Evolutionary conservation across 805 yeast genomes (phyloP), one percentile per base, ranked within the genome.

Genomic region (Teunomyces cretensis): DNA sequence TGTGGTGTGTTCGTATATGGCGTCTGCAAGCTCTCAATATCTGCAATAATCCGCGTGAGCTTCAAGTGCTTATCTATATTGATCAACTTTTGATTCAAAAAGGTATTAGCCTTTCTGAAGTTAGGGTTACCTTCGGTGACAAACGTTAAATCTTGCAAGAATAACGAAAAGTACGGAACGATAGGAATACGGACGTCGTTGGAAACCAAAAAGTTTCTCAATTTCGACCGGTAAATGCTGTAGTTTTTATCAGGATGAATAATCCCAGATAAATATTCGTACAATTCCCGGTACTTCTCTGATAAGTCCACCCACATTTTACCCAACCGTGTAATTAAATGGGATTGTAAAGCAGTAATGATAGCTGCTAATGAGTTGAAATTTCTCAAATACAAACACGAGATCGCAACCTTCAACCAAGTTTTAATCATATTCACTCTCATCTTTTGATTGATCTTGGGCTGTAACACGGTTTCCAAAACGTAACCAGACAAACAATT

Each of bases 101-200:
- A 79, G 5, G 70, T 76, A 49, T 81, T 79, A 4, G 84, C 82
- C 48, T 73, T 78, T 58, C 91, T 72, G 59, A 70, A 82, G 54
- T 80, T 83, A 32, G 85, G 76, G 58, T 86, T 86, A n/a, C 94
- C 92, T 53, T 87, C 95, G 42, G 82, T 77, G n/a, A 86, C 80
- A 65, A 86, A 86, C 0, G 91, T 86, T 55, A 87, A 70, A 63
- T 87, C 96, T 63, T 85, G 94, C 37, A 87, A 67, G 60, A 84
- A 86, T 43, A 87, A 65, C 38, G 86, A 83, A 46, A 86, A 74
- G 58, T 86, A 87, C 13, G 96, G 96, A 30, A 87, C 91, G 15
- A 81, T 76, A 0, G 91, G 89, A 15, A 81, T 68, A 46, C 68
- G 76, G 60, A 65, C 65, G 32, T 76, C 79, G 39, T 77, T 72